A percentile compares a stretch with the other conserved stretches of the same genome.
Evolutionary conservation across 2,329 filamentous ascomycete genomes (phyloP).

Genomic region (Botrytis elliptica): DNA sequence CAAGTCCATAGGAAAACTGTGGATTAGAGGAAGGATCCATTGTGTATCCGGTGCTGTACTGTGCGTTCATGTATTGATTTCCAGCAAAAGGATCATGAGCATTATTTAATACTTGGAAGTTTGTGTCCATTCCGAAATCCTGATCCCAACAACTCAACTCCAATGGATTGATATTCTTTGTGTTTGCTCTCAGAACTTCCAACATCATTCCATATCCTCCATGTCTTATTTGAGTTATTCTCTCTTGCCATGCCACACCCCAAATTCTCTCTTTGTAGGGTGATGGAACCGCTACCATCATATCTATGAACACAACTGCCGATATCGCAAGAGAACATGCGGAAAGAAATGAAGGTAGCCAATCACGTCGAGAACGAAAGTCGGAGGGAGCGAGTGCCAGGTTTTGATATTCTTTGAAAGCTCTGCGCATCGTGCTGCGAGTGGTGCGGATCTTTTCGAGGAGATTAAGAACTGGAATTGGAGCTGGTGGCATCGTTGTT

Average conservation of each 20-base stretch:
- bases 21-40: not conserved
- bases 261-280: constrained; percentile 28
- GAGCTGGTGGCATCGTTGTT: not conserved
- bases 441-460: constrained; percentile 25
- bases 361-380: constrained; percentile 22
- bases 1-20: not conserved
- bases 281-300: constrained; percentile 23
- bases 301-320: constrained; percentile 26
- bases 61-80: not conserved
- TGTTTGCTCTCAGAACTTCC: constrained; percentile 22
- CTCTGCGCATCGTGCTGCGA: constrained; percentile 24
- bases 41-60: constrained; percentile 1
- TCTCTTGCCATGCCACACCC: constrained; percentile 24
- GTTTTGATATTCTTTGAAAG: constrained; percentile 24
- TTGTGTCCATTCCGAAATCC: not conserved
- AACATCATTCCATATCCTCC: constrained; percentile 29
- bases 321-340: constrained; percentile 22
- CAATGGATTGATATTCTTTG: constrained; percentile 25
- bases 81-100: not conserved
- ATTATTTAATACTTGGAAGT: not conserved
- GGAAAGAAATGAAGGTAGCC: constrained; percentile 27
- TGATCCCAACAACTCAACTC: constrained; percentile 23
- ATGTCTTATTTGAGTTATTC: constrained; percentile 23
- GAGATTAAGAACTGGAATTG: constrained; percentile 20
- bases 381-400: constrained; percentile 25